Evolutionary conservation across 768 basidiomycete species (phyloP), one percentile per base, ranked within the genome.

Genomic region (Termitomyces sp.): DNA sequence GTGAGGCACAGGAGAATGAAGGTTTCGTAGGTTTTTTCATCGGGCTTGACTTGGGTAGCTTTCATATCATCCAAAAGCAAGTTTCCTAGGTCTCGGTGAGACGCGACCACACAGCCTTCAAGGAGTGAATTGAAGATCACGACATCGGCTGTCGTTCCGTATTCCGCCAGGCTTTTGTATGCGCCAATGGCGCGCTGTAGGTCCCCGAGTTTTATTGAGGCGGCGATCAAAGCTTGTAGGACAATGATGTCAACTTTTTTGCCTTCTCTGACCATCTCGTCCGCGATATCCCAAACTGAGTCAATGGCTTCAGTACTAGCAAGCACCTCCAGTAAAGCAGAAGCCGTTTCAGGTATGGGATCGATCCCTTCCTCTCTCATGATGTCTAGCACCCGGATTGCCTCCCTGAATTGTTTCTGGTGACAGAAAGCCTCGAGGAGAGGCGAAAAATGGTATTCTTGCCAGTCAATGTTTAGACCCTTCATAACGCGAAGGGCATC

Each of bases 361-460:
- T 68, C 62, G 45, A 88, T 75, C 38, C 77, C 74, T 54, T 76
- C 72, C 50, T 73, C 68, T 26, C 83, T 84, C 82, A 94, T 87
- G 54, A 81, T 69, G 20, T 76, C 68, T 35, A 94, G 71, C 16
- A 80, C 75, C 35, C 74, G 67, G 51, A 94, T 70, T 0, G 89
- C 91, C 35, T 89, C 83, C 52, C 82, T 78, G 44, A 91, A 63
- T 44, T 82, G 75, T 1, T 75, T 75, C 28, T 76, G 78, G 14
- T 74, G 79, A 69, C 82, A 83, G 64, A 88, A 85, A 0, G 91
- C 85, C 66, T 93, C 88, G 32, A 94, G 73, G 22, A 94, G 71
- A 3, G 91, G 84, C 1, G 88, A 83, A 63, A 91, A 84, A 67
- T 95, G 93, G 65, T 88, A 72, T 67, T 94, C 92, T 64, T 77